Evolutionary conservation across 83 land plant genomes (phyloP).

Genomic region (Larix sibirica): DNA sequence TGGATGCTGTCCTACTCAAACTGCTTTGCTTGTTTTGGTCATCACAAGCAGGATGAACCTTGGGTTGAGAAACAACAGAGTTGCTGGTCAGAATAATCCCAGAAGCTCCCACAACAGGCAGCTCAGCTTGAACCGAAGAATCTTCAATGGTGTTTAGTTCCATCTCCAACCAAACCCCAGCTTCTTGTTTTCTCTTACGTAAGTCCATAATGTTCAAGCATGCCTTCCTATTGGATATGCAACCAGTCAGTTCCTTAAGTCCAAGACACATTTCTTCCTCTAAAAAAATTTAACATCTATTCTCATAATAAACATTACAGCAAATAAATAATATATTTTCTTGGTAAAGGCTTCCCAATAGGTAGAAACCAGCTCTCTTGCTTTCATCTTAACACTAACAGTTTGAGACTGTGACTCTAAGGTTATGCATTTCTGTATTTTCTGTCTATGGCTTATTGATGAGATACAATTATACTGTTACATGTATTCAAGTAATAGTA

Average conservation of each 20-base stretch:
- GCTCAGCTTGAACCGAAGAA: neutral
- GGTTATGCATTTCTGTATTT: neutral
- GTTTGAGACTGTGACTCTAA: neutral
- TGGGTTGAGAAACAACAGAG: slow-evolving; percentile 1
- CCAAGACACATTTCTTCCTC: neutral
- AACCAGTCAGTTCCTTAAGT: slow-evolving; percentile 4
- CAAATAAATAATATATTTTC: neutral
- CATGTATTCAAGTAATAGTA: neutral
- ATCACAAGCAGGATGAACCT: neutral
- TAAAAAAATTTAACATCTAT: neutral
- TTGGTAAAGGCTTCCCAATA: neutral
- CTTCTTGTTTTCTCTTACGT: slow-evolving; percentile 18
- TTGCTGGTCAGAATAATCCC: slow-evolving; percentile 3
- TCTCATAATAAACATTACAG: neutral
- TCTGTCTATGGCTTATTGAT: neutral
- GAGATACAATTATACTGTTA: neutral
- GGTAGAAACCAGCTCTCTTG: neutral
- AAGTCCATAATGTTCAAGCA: slow-evolving; percentile 11
- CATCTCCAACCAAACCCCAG: slow-evolving; percentile 16
- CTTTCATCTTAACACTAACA: neutral
- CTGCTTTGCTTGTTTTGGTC: neutral
- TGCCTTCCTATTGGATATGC: slow-evolving; percentile 10
- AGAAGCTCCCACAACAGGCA: neutral
- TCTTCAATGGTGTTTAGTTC: slow-evolving; percentile 1
- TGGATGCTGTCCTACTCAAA: neutral